These are phyloP conservation scores for Acacia crassicarpa DNA, from an alignment of 306 rosid species.

Conservation along the genomic window DNA sequence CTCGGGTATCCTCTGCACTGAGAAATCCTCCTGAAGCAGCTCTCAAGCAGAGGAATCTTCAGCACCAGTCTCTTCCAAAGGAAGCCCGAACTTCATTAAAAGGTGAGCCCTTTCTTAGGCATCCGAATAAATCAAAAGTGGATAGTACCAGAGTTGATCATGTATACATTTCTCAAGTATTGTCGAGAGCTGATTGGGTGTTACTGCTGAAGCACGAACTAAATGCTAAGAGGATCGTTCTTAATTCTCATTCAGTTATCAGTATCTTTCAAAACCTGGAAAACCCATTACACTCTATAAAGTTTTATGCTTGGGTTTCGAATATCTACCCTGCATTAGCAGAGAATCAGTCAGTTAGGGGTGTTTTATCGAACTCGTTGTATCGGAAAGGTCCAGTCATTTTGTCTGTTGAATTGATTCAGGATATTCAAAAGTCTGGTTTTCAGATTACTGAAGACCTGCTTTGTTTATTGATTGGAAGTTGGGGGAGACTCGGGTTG, in stretches of 20 bases:
- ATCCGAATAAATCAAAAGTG: constrained; percentile 23
- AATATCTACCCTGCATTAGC: constrained; percentile 43
- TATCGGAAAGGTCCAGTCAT: constrained; percentile 62
- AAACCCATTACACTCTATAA: constrained; percentile 54
- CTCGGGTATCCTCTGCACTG: constrained; percentile 42
- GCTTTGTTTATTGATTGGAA: constrained; percentile 61
- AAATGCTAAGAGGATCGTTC: constrained; percentile 36
- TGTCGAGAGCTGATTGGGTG: constrained; percentile 68
- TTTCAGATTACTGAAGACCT: constrained; percentile 54
- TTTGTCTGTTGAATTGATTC: constrained; percentile 62
- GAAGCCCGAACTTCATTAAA: constrained; percentile 24
- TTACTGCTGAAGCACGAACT: constrained; percentile 58
- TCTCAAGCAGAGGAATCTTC: constrained; percentile 1
- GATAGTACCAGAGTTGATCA: constrained; percentile 42
- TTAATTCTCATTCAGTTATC: constrained; percentile 52
- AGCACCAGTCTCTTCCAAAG: neutral
- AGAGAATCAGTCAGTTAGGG: constrained; percentile 44
- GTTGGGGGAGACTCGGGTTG: constrained; percentile 93
- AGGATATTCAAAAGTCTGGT: constrained; percentile 54
- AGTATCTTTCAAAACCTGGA: constrained; percentile 64
- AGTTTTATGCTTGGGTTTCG: constrained; percentile 75
- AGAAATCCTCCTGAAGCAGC: constrained; percentile 37
- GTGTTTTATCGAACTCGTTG: constrained; percentile 44
- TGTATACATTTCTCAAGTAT: constrained; percentile 48
- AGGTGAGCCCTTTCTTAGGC: constrained; percentile 36